These are phyloP conservation scores for Blastobotrys malaysiensis DNA, from an alignment of 1,139 yeast genomes.

Conservation along the genomic window DNA sequence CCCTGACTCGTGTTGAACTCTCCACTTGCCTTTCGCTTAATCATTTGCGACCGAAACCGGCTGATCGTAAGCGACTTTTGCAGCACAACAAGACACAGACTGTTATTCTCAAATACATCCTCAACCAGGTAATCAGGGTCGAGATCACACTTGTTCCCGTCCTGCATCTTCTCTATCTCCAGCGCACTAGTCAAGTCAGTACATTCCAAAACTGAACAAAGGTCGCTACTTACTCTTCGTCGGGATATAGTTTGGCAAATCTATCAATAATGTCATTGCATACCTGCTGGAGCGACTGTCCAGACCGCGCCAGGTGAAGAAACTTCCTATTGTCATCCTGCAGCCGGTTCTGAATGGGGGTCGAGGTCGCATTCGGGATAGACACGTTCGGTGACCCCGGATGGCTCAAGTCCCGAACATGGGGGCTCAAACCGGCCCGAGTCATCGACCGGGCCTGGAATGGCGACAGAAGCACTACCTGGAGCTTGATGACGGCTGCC, in stretches of 20 bases:
- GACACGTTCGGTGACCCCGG: neutral
- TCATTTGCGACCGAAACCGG: neutral
- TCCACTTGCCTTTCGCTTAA: slow-evolving; percentile 9
- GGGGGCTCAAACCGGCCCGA: slow-evolving; percentile 24
- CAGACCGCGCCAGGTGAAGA: slow-evolving; percentile 52
- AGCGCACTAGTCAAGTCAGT: slow-evolving; percentile 30
- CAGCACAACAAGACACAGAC: slow-evolving; percentile 36
- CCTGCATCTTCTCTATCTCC: slow-evolving; percentile 55
- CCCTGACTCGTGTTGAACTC: slow-evolving; percentile 3
- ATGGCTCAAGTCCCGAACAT: slow-evolving; percentile 14
- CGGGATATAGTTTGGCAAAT: slow-evolving; percentile 58
- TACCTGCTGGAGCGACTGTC: slow-evolving; percentile 42
- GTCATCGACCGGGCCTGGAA: slow-evolving; percentile 23
- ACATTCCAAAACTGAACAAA: neutral
- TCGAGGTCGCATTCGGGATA: slow-evolving; percentile 1
- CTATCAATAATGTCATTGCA: slow-evolving; percentile 47
- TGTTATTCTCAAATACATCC: slow-evolving; percentile 56
- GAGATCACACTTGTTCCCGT: slow-evolving; percentile 59
- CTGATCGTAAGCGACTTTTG: slow-evolving; percentile 5
- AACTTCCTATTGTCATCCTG: slow-evolving; percentile 41
- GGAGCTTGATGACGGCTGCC: slow-evolving; percentile 36
- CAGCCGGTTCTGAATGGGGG: slow-evolving; percentile 12
- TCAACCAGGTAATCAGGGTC: slow-evolving; percentile 67
- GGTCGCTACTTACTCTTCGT: slow-evolving; percentile 31
- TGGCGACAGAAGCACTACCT: slow-evolving; percentile 39